These are phyloP conservation scores for Nigrograna mackinnonii DNA, from an alignment of 2,329 filamentous ascomycete species.

Conservation along the genomic window DNA sequence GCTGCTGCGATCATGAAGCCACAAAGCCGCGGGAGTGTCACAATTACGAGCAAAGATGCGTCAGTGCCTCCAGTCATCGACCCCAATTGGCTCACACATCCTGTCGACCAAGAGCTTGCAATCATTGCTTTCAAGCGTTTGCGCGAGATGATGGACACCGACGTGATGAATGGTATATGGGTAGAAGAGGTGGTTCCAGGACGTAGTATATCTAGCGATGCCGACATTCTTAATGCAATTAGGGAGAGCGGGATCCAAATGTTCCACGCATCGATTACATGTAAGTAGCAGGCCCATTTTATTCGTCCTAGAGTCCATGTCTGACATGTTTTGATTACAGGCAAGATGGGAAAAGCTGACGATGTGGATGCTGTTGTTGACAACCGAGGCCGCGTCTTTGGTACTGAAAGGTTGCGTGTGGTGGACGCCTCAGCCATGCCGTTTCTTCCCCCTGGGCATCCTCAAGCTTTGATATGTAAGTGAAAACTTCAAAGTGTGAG, in stretches of 20 bases:
- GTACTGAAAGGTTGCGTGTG: constrained; percentile 34
- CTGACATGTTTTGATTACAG: constrained; percentile 30
- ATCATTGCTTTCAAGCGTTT: constrained; percentile 34
- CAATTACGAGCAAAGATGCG: constrained; percentile 28
- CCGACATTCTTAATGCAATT: constrained; percentile 24
- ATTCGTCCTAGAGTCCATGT: too few relatives aligned
- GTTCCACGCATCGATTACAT: constrained; percentile 31
- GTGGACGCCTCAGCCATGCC: constrained; percentile 38
- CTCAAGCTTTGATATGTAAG: constrained; percentile 30
- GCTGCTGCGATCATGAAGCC: constrained; percentile 33
- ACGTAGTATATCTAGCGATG: constrained; percentile 20
- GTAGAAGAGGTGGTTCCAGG: constrained; percentile 30
- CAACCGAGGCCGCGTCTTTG: constrained; percentile 35
- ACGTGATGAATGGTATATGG: constrained; percentile 12
- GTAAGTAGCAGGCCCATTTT: too few relatives aligned
- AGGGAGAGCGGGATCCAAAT: constrained; percentile 16
- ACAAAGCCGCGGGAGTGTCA: constrained; percentile 39
- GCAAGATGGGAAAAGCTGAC: constrained; percentile 28
- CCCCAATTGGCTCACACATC: constrained; percentile 39
- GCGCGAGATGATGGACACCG: constrained; percentile 25
- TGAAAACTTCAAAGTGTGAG: too few relatives aligned
- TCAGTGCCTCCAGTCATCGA: constrained; percentile 33
- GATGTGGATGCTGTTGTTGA: constrained; percentile 40
- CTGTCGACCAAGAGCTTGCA: constrained; percentile 32
- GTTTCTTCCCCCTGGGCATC: constrained; percentile 41